Evolutionary conservation across 768 basidiomycete genomes (phyloP).

Genomic region (Suillus discolor): DNA sequence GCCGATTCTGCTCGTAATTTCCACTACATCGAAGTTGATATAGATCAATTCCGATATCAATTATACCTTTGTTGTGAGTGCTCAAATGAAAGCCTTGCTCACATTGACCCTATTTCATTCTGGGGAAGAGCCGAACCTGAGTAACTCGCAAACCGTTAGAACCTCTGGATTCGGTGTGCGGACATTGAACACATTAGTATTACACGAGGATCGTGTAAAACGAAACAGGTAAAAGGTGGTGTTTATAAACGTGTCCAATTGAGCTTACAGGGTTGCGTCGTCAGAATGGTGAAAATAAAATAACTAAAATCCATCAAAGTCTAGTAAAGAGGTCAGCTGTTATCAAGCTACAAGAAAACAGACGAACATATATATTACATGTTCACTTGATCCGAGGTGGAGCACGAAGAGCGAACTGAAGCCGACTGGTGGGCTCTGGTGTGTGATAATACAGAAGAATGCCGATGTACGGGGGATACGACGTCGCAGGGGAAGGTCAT

Average conservation of each 20-base stretch:
- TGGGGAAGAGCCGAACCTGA: not conserved
- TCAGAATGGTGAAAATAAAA: not conserved
- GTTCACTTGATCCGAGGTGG: not conserved
- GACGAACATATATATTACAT: slow-evolving; percentile 2
- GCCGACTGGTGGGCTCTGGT: not conserved
- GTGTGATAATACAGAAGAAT: not conserved
- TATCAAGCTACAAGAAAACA: not conserved
- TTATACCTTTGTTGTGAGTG: not conserved
- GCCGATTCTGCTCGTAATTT: slow-evolving; percentile 1
- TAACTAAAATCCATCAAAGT: not conserved
- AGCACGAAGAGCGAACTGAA: not conserved
- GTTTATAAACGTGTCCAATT: not conserved
- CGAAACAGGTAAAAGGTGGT: not conserved
- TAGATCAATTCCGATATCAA: not conserved
- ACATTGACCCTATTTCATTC: not conserved
- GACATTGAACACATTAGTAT: not conserved
- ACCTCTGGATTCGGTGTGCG: not conserved
- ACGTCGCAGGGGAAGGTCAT: not conserved
- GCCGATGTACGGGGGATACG: not conserved
- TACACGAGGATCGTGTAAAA: slow-evolving; percentile 2
- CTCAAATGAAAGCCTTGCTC: not conserved
- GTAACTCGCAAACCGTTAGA: not conserved
- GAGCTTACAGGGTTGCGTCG: not conserved
- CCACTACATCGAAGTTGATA: not conserved
- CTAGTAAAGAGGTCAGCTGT: not conserved